Evolutionary conservation across 257 asterid genomes (phyloP).

Genomic region (Parsonsia alboflavescens): DNA sequence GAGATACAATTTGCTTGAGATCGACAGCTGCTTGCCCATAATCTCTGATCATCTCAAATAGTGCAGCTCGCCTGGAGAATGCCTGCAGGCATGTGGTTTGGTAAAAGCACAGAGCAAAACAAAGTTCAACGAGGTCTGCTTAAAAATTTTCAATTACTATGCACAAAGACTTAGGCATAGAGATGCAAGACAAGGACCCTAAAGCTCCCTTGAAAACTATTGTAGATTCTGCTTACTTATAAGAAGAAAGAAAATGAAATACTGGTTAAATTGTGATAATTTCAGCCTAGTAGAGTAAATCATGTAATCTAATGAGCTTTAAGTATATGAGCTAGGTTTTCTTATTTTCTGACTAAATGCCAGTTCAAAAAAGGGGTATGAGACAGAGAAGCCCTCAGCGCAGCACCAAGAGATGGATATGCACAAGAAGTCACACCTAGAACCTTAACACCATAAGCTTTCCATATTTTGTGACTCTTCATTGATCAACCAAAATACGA

Average conservation of each 20-base stretch:
- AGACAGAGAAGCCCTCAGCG: neutral
- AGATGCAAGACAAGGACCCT: neutral
- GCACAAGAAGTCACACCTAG: neutral
- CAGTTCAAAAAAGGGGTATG: neutral
- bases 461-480: neutral
- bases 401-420: neutral
- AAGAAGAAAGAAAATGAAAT: neutral
- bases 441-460: neutral
- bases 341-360: neutral
- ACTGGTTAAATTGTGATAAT: neutral
- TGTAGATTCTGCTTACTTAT: neutral
- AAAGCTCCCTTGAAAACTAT: neutral
- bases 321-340: neutral
- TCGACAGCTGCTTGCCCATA: constrained; percentile 78
- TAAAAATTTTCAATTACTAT: neutral
- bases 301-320: neutral
- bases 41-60: constrained; percentile 86
- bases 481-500: neutral
- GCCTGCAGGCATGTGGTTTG: constrained; percentile 46
- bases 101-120: neutral
- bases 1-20: constrained; percentile 61
- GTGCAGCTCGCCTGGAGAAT: constrained; percentile 73
- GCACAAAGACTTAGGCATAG: neutral
- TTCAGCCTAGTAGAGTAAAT: neutral
- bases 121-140: neutral